Evolutionary conservation across 805 yeast species (phyloP), one percentile per base, ranked within the genome.

Genomic region (Suhomyces sp.): DNA sequence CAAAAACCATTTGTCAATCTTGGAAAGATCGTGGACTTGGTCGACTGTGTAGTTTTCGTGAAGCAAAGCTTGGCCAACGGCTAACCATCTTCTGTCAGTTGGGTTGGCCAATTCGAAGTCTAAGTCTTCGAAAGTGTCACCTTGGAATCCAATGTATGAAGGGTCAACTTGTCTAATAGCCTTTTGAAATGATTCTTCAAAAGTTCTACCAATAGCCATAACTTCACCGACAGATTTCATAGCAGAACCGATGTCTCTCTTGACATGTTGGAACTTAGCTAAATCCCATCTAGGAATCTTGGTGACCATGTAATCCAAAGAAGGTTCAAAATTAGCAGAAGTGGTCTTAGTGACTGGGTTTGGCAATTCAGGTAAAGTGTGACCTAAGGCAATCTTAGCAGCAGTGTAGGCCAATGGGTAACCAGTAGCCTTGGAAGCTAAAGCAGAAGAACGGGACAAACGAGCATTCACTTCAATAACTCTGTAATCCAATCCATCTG

Each of bases 191-290:
- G 96, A 84, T 70, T 91, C 98, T 71, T 91, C 98, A 59, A 91
- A 91, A 46, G 81, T 91, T 69, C 98, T 83, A 57, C 98, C 98
- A 57, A 91, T 93, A 29, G 96, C 95, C 98, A 91, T 91, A 40
- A 91, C 98, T 68, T 91, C 98, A 63, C 98, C 98, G 37, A 91
- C 98, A 40, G 97, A 90, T 66, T 91, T 91, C 98, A 91, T 91
- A 28, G 97, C 81, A 7, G 96, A 86, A 31, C 96, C 96, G 57
- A 91, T 84, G 44, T 83, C 88, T 63, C 96, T 79, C 62, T 87
- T 85, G 45, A 91, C 98, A 56, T 88, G 95, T 61, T 85, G 95
- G 73, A 91, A 93, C 74, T 91, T 91, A 50, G 93, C 65, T 63
- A 91, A 72, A 72, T 91, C 98, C 98, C 98, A 91, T 69, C 97